phyloP scores from a whole-genome alignment of 2,329 filamentous ascomycete species.

The Didymella glomerata region DNA sequence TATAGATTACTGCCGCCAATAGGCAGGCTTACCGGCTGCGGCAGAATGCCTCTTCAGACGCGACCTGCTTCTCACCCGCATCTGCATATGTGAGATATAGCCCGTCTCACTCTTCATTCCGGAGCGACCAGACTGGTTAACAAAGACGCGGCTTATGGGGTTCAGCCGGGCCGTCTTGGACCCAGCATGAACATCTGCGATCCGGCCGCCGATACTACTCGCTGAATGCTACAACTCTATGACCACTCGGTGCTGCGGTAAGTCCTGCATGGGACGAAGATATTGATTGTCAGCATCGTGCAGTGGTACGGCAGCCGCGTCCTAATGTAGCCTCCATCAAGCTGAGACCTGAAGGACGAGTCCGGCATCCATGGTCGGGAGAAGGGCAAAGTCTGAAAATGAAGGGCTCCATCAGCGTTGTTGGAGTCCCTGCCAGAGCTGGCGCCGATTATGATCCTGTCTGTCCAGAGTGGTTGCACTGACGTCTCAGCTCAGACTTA shows the following conservation, averaged over 20 bases:
- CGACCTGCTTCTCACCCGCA: background rate
- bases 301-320: background rate
- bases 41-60: background rate
- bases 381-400: background rate
- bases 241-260: background rate
- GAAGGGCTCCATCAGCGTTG: background rate
- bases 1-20: constrained; percentile 4
- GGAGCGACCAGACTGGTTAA: background rate
- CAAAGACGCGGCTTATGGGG: background rate
- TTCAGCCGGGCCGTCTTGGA: background rate
- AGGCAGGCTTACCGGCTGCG: background rate
- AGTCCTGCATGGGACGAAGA: background rate
- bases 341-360: background rate
- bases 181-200: background rate
- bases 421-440: background rate
- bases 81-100: background rate
- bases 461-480: constrained; percentile 1
- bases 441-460: background rate
- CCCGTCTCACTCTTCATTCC: constrained; percentile 1
- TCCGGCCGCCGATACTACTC: background rate
- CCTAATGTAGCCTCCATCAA: background rate
- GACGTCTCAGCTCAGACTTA: background rate
- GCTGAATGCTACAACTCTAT: background rate
- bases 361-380: background rate
- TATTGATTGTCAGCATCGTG: background rate